Base-by-base conservation (phyloP, 2,329 filamentous ascomycete species). In the Arthrobotrys megalospora region DNA sequence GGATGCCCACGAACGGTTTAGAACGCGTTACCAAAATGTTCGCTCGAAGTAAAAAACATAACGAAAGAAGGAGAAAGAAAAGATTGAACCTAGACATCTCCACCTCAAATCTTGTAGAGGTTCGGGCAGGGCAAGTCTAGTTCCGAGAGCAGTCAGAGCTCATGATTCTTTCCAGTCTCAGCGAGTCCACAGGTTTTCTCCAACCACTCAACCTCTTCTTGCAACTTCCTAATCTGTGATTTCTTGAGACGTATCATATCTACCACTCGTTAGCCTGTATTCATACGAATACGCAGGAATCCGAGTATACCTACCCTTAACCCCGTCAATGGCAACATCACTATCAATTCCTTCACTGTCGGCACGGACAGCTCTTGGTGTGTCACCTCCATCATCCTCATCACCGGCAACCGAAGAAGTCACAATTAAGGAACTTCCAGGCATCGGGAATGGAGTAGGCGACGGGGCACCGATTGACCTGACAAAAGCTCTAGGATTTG, bases 381-480 rank as follows among this genome's bases (percentile, higher is more conserved):
- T 11, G 16, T 19, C 14, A 7, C 19, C 36, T 14, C 47, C 34
- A 53, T 43, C 45, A 19, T 53, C 64, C 10, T 60, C 34, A 12
- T 41, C 16, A n/a, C 16, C 34, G 11, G 10, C 8, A 16, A 16
- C 12, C n/a, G 41, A 16, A n/a, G 32, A 19, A 3, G 14, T 6
- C 3, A 10, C 50, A 32, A n/a, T 2, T 12, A 53, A 36, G 6
- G 50, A 53, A 11, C 28, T 34, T 1, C 24, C 14, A 36, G 12
- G 14, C 52, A 41, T 21, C 0, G 34, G 34, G 7, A 19, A 19
- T 6, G n/a, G 0, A 12, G 1, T 41, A 12, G 67, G 67, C 7
- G 67, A 63, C 32, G 67, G 67, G 16, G 55, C 67, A 21, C 67
- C 67, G 14, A 28, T 16, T 19, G 67, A 71, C 12, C 67, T 36